A percentile compares a stretch with the other conserved stretches of the same genome.
These are phyloP conservation scores for Beauveria sp. DNA, from an alignment of 2,329 filamentous ascomycete genomes.

Conservation along the genomic window DNA sequence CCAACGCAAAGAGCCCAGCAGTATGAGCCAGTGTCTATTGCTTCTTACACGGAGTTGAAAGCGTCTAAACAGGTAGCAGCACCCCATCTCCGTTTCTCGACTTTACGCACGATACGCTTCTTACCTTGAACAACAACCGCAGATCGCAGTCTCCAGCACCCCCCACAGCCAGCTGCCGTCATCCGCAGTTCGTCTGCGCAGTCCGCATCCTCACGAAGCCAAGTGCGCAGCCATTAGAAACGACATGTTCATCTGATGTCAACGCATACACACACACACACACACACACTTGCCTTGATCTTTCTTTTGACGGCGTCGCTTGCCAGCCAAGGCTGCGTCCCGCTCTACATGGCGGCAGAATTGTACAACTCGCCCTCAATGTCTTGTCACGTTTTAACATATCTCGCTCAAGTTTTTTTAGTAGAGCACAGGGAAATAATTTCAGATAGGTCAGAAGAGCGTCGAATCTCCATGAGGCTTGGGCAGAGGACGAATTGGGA, in stretches of 20 bases:
- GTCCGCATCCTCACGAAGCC: not conserved
- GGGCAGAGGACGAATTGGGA: too few species aligned
- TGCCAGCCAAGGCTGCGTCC: not conserved
- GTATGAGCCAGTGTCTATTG: not conserved
- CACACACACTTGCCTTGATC: not conserved
- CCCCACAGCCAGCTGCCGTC: not conserved
- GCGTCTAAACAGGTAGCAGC: not conserved
- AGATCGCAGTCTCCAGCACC: not conserved
- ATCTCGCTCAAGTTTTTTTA: too few species aligned
- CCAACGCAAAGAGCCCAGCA: not conserved
- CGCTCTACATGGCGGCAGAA: not conserved
- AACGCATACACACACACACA: too few species aligned
- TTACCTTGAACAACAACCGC: not conserved
- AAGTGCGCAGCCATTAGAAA: not conserved
- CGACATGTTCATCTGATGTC: too few species aligned
- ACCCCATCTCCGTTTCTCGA: too few species aligned
- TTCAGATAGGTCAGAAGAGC: too few species aligned
- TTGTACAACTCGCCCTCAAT: not conserved
- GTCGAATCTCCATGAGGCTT: too few species aligned
- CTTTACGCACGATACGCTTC: too few species aligned
- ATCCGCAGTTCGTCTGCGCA: not conserved
- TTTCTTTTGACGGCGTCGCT: not conserved
- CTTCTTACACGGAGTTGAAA: not conserved
- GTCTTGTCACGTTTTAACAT: not conserved
- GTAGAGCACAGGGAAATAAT: too few species aligned